These are phyloP conservation scores for Saccharomyces mikatae DNA, from an alignment of 805 yeast genomes.

Conservation along the genomic window DNA sequence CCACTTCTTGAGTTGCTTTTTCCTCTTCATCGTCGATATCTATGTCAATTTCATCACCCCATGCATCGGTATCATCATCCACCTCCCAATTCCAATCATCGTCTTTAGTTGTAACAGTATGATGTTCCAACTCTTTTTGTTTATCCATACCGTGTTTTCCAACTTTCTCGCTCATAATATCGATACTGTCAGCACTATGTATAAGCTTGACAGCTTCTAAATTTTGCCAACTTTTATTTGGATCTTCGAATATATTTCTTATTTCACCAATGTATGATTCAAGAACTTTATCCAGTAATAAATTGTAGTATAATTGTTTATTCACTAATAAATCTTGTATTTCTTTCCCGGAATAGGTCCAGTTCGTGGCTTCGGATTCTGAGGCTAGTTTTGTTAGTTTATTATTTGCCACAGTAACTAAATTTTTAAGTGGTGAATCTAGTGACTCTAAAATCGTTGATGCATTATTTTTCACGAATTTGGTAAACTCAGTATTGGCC, in stretches of 20 bases:
- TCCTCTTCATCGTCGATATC: slow-evolving; percentile 7
- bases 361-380: neutral
- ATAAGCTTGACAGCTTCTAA: neutral
- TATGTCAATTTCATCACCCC: slow-evolving; percentile 2
- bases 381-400: slow-evolving; percentile 9
- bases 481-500: slow-evolving; percentile 19
- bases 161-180: neutral
- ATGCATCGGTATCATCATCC: neutral
- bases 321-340: slow-evolving; percentile 16
- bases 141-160: neutral
- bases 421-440: slow-evolving; percentile 5
- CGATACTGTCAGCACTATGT: neutral
- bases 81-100: neutral
- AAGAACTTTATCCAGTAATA: slow-evolving; percentile 21
- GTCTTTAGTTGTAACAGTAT: neutral
- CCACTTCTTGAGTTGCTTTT: neutral
- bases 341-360: slow-evolving; percentile 14
- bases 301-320: slow-evolving; percentile 16
- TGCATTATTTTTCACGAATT: slow-evolving; percentile 18
- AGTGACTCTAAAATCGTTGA: slow-evolving; percentile 8
- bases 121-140: neutral
- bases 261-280: slow-evolving; percentile 11
- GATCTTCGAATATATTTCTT: slow-evolving; percentile 11
- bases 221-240: slow-evolving; percentile 5
- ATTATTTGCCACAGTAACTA: slow-evolving; percentile 7